Base-by-base conservation (phyloP, 768 basidiomycete species). In the Kwoniella europaea region DNA sequence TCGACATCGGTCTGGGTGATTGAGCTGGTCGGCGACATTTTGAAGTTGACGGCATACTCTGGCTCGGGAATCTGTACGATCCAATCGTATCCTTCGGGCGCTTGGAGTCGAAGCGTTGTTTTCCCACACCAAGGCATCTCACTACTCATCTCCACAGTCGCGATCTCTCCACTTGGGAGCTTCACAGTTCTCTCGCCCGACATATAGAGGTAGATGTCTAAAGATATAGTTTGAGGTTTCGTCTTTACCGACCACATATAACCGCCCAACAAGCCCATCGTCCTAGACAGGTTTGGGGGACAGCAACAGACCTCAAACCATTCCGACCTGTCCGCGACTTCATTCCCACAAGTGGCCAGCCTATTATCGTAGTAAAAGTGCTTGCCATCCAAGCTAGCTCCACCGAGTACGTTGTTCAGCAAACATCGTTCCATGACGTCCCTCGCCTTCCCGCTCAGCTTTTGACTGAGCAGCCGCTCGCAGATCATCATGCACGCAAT, bases 231-330 rank as follows among this genome's bases (percentile, higher is more conserved):
- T 62, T 71, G 59, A 13, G 18, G n/a, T 20, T 22, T 62, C 65
- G 46, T 78, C 76, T 57, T 64, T 1, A 62, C 65, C 15, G 69
- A 18, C 77, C 77, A 78, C 4, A 71, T 68, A 42, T 78, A 78
- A 20, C 75, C 77, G 20, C 77, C 77, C 3, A 78, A 50, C 63
- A 78, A 72, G 18, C 77, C 77, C 41, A 78, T 65, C 5, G 72
- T 76, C 7, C 77, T 62, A 4, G 74, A 72, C 29, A 75, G 50
- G 55, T 78, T 78, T 20, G 77, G 77, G 6, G 77, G 77, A 65
- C 77, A 78, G 50, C 77, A 78, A 71, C 77, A 78, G 42, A 76
- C 73, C 52, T 76, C 74, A 54, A 76, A 79, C 77, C 77, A 79
- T 42, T 76, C 75, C 1, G 41, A 56, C 55, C 77, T 64, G 22